phyloP scores from a whole-genome alignment of 305 asterid species.

The Lippia alba region DNA sequence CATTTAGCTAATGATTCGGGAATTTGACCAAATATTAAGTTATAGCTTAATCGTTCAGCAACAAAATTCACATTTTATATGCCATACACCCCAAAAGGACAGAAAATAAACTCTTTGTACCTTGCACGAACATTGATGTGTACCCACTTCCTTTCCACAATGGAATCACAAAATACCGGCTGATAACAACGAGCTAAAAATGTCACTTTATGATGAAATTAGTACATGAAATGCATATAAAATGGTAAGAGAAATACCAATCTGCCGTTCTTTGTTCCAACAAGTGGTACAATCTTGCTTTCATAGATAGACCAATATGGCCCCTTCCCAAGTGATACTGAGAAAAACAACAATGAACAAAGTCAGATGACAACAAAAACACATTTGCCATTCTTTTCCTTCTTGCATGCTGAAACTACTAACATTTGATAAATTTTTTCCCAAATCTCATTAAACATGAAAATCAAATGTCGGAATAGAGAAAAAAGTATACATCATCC shows the following conservation, averaged over 20 bases:
- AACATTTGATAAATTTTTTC: background rate
- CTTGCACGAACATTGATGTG: constrained; percentile 88
- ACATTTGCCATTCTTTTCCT: background rate
- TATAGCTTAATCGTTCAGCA: background rate
- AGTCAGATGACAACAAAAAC: constrained; percentile 20
- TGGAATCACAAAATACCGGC: constrained; percentile 89
- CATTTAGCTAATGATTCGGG: background rate
- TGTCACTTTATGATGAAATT: constrained; percentile 30
- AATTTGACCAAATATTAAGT: background rate
- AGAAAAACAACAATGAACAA: constrained; percentile 32
- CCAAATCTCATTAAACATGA: constrained; percentile 9
- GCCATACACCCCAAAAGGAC: constrained; percentile 1
- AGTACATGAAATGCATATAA: constrained; percentile 1
- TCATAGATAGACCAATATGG: constrained; percentile 85
- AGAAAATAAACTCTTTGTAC: constrained; percentile 39
- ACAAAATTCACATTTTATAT: background rate
- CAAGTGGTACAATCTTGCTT: constrained; percentile 61
- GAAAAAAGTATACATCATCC: constrained; percentile 67
- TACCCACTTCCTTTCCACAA: constrained; percentile 94
- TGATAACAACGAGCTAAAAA: constrained; percentile 40
- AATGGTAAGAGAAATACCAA: constrained; percentile 49
- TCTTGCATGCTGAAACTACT: constrained; percentile 9
- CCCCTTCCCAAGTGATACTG: constrained; percentile 98
- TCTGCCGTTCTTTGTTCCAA: constrained; percentile 76
- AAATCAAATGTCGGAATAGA: background rate